phyloP scores from a whole-genome alignment of 192 early-diverging fungal genomes.

The Mortierella alpina region DNA sequence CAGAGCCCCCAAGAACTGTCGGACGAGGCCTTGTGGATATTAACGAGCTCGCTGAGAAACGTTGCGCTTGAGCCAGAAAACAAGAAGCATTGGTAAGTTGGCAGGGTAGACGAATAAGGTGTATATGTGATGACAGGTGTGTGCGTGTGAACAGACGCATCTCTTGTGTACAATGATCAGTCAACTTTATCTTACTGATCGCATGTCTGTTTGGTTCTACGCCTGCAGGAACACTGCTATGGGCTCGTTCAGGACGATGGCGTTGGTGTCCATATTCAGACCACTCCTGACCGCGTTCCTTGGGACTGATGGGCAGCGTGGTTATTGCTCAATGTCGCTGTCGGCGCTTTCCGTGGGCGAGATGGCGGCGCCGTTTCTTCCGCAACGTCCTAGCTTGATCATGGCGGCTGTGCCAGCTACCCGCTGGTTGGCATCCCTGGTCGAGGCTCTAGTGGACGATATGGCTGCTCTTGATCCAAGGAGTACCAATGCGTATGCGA shows the following conservation, averaged over 20 bases:
- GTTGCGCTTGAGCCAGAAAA: constrained; percentile 18
- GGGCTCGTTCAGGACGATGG: constrained; percentile 24
- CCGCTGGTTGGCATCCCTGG: constrained; percentile 21
- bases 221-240: constrained; percentile 16
- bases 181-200: not conserved
- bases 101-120: not conserved
- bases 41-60: constrained; percentile 22
- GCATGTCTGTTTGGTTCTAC: not conserved
- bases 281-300: constrained; percentile 36
- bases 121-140: not conserved
- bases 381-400: constrained; percentile 16
- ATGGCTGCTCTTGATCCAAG: not conserved
- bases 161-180: no score
- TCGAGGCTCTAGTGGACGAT: constrained; percentile 5
- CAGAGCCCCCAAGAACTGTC: not conserved
- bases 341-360: not conserved
- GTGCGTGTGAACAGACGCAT: no score
- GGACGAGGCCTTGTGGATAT: constrained; percentile 16
- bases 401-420: constrained; percentile 5
- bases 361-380: not conserved
- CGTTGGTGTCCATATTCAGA: constrained; percentile 2
- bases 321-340: not conserved
- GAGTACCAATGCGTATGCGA: not conserved
- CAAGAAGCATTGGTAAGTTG: constrained; percentile 30
- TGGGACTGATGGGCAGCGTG: not conserved